These are phyloP conservation scores for Penicillium verrucosum DNA, from an alignment of 2,329 filamentous ascomycete species.

Conservation along the genomic window DNA sequence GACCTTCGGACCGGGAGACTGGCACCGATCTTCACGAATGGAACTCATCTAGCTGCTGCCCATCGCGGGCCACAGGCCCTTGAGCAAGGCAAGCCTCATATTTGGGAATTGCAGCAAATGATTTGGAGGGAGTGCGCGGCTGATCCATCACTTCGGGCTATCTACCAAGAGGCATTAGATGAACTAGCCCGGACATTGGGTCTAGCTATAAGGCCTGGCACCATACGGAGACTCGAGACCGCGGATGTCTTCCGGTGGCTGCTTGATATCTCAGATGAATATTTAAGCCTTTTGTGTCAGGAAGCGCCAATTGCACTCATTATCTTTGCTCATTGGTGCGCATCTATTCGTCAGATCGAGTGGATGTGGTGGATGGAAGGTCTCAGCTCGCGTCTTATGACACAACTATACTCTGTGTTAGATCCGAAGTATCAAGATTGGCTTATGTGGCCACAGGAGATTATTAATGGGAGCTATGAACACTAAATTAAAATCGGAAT, in stretches of 20 bases:
- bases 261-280: constrained; percentile 15
- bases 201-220: constrained; percentile 1
- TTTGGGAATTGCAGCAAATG: constrained; percentile 13
- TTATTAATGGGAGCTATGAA: background rate
- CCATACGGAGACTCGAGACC: constrained; percentile 11
- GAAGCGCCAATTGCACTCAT: constrained; percentile 12
- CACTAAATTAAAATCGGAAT: too few species aligned
- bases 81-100: constrained; percentile 4
- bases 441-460: constrained; percentile 16
- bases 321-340: constrained; percentile 18
- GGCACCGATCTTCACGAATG: constrained; percentile 16
- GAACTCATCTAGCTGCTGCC: background rate
- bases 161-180: constrained; percentile 16
- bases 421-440: constrained; percentile 10
- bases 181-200: constrained; percentile 13
- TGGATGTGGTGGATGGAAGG: constrained; percentile 24
- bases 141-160: background rate
- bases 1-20: constrained; percentile 14
- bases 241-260: constrained; percentile 24
- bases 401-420: constrained; percentile 10
- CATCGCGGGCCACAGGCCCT: background rate
- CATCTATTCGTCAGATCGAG: constrained; percentile 13
- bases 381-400: constrained; percentile 9
- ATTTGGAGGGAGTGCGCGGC: constrained; percentile 3
- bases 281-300: constrained; percentile 3